Conservation (phyloP, 345 rosid genomes). For the Eucalyptus caleyi region DNA sequence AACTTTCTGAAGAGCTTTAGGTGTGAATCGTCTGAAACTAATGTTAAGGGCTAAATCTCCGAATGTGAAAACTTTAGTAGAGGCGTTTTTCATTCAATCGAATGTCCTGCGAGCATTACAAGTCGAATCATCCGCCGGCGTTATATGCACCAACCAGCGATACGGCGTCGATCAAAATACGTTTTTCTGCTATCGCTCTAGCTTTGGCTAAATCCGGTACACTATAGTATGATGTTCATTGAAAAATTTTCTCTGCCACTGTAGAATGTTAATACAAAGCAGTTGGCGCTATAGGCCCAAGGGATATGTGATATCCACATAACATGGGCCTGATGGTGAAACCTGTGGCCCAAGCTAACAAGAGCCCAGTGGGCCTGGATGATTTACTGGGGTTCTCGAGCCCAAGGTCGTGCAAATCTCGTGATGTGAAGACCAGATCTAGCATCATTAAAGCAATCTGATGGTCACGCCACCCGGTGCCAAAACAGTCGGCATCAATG, state of each 20-base stretch:
- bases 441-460: background rate
- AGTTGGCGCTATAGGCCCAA: background rate
- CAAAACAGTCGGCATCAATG: background rate
- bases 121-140: background rate
- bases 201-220: background rate
- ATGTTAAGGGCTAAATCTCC: background rate
- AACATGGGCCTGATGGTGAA: background rate
- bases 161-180: background rate
- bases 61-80: background rate
- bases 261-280: background rate
- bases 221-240: background rate
- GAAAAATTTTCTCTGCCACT: background rate
- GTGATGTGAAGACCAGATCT: background rate
- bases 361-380: background rate
- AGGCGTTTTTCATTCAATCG: background rate
- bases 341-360: background rate
- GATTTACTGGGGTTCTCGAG: background rate
- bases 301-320: background rate
- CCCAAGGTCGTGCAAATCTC: background rate
- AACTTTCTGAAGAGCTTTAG: no score
- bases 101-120: background rate
- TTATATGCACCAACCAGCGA: background rate
- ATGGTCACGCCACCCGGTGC: background rate
- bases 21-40: background rate
- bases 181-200: background rate